A percentile compares a stretch with the other conserved stretches of the same genome.
Conservation (phyloP, 2,329 filamentous ascomycete genomes). For the Ilyonectria robusta region DNA sequence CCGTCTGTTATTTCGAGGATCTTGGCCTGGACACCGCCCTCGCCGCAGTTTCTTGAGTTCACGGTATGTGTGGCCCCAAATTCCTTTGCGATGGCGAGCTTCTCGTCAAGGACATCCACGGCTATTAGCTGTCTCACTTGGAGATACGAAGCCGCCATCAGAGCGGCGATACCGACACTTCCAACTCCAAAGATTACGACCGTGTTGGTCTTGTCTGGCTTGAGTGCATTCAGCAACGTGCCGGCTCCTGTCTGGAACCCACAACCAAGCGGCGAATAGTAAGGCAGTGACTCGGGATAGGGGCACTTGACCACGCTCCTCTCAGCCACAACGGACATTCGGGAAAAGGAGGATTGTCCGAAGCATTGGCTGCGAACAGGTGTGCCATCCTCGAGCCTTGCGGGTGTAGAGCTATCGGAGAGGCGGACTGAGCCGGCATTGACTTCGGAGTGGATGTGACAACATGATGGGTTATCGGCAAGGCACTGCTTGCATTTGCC, state of each 20-base stretch:
- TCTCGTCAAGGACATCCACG: slow-evolving; percentile 15
- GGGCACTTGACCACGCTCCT: slow-evolving; percentile 31
- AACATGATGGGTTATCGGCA: slow-evolving; percentile 26
- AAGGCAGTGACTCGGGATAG: slow-evolving; percentile 23
- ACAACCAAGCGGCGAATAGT: slow-evolving; percentile 29
- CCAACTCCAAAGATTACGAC: slow-evolving; percentile 30
- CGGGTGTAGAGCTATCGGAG: slow-evolving; percentile 27
- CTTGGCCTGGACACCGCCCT: background rate
- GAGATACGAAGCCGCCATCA: slow-evolving; percentile 27
- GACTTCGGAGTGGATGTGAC: slow-evolving; percentile 26
- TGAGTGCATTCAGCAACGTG: slow-evolving; percentile 25
- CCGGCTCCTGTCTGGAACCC: slow-evolving; percentile 33
- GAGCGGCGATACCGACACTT: slow-evolving; percentile 26
- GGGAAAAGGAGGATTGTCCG: slow-evolving; percentile 29
- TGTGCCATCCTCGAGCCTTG: slow-evolving; percentile 19
- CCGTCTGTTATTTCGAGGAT: slow-evolving; percentile 5
- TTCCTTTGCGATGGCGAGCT: slow-evolving; percentile 11
- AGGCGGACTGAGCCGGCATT: slow-evolving; percentile 29
- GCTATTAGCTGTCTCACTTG: slow-evolving; percentile 15
- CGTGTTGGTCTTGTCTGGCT: slow-evolving; percentile 19
- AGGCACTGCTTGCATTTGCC: slow-evolving; percentile 30
- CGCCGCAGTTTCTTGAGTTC: background rate
- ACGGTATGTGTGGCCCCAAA: slow-evolving; percentile 16
- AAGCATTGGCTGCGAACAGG: slow-evolving; percentile 29
- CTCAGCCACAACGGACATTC: slow-evolving; percentile 28